Conservation (phyloP, 148 eudicot species). For the Chenopodium formosanum region DNA sequence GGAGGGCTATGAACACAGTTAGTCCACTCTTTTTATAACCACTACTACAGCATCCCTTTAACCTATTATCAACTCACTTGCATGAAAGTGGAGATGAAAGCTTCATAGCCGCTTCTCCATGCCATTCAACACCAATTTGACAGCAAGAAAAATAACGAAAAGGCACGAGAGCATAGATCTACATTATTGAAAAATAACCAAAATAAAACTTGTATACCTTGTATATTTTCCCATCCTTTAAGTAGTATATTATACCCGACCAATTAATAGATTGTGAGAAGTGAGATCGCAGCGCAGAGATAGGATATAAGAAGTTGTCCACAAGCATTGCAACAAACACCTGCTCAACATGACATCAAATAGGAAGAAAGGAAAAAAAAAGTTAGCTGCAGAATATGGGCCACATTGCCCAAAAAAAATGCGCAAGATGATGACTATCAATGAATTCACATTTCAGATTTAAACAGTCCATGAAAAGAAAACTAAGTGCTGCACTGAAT, state of each 20-base stretch:
- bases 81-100: not conserved
- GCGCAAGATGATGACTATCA: not conserved
- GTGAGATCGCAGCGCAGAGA: slow-evolving; percentile 81
- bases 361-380: not conserved
- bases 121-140: not conserved
- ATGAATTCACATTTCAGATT: not conserved
- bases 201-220: slow-evolving; percentile 43
- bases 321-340: slow-evolving; percentile 93
- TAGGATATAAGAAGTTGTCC: slow-evolving; percentile 85
- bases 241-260: slow-evolving; percentile 93
- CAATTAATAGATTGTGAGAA: slow-evolving; percentile 85
- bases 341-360: slow-evolving; percentile 43
- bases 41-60: not conserved
- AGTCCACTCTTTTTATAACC: not conserved
- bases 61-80: not conserved
- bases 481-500: not conserved
- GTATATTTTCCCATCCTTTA: slow-evolving; percentile 80
- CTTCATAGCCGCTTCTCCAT: not conserved
- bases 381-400: not conserved
- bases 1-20: not conserved
- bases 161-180: not conserved
- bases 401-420: not conserved
- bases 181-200: not conserved
- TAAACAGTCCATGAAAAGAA: not conserved
- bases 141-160: not conserved